Evolutionary conservation across 179 eudicot species (phyloP), one percentile per base, ranked within the genome.

Genomic region (Actinidia polygama): DNA sequence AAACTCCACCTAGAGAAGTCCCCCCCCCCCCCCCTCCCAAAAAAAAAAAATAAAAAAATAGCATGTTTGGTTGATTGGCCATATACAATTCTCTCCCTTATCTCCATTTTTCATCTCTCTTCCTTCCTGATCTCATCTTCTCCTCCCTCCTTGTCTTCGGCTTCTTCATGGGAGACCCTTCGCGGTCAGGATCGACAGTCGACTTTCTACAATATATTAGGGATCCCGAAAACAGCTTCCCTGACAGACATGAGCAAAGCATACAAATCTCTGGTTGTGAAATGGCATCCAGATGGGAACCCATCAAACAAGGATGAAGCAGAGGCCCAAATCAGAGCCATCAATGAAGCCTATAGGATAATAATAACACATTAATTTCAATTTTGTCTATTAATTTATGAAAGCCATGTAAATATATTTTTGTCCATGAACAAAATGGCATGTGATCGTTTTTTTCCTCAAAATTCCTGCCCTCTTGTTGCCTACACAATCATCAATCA

Each of bases 201-300:
- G 18, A 78, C 84, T 73, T 83, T 51, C 73, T 75, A 87, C 69
- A 68, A 63, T 83, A 69, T 84, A 64, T 83, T 89, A 0, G 86
- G 86, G 18, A 75, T 88, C 55, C 54, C 86, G 4, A 89, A 84
- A 78, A 79, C 72, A 53, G 90, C 94, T 46, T 85, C 97, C 68
- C 90, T 93, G 2, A 36, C 76, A 16, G 93, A 91, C 40, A 87
- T 93, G 47, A 84, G 83, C 84, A 89, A 86, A 85, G 92, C 93
- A 10, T 93, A 90, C 87, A 93, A 90, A 70, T 79, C 86, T 75
- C 91, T 93, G 70, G 89, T 89, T 40, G 83, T 64, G 87, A 88
- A 78, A 89, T 91, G 93, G 94, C 90, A 91, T 75, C 92, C 91
- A 21, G 91, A 91, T 66, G 88, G 87, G 84, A 83, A 82, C 73